These are phyloP conservation scores for Metschnikowia bowlesiae DNA, from an alignment of 805 yeast species.

Conservation along the genomic window DNA sequence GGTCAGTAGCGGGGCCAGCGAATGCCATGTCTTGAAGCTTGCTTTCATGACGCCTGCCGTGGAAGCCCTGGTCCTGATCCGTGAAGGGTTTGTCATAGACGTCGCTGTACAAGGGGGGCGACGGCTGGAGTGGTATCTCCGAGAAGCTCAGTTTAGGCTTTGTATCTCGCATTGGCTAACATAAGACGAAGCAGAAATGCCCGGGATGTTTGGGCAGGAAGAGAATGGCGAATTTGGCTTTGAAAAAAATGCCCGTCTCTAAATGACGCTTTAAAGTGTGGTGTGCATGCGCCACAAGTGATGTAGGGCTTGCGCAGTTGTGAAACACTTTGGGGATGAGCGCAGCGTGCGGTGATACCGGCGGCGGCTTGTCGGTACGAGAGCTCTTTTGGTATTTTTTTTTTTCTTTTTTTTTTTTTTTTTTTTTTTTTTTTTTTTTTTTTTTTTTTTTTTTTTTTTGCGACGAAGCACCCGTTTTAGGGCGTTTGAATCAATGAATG, in stretches of 20 bases:
- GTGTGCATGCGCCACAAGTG: slow-evolving; percentile 3
- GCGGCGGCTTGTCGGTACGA: not conserved
- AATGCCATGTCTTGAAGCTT: not conserved
- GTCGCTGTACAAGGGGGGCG: slow-evolving; percentile 1
- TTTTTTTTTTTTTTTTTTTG: too few species aligned
- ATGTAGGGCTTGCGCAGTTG: slow-evolving; percentile 4
- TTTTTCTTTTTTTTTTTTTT: too few species aligned
- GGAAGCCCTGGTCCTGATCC: not conserved
- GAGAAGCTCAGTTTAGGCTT: slow-evolving; percentile 1
- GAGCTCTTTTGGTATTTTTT: not conserved
- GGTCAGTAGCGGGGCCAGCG: not conserved
- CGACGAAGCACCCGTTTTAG: not conserved
- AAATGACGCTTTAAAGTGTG: not conserved
- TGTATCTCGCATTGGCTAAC: slow-evolving; percentile 4
- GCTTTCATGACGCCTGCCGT: not conserved
- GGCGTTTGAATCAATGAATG: not conserved
- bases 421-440: too few species aligned
- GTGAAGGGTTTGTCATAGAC: not conserved
- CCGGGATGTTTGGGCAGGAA: not conserved
- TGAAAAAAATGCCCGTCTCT: not conserved
- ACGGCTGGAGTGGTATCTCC: not conserved
- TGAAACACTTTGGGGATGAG: slow-evolving; percentile 3
- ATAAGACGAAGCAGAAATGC: not conserved
- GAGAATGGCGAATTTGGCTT: not conserved
- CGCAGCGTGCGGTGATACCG: not conserved